These are phyloP conservation scores for Flaveria ramosissima DNA, from an alignment of 129 eudicot genomes.

Conservation along the genomic window DNA sequence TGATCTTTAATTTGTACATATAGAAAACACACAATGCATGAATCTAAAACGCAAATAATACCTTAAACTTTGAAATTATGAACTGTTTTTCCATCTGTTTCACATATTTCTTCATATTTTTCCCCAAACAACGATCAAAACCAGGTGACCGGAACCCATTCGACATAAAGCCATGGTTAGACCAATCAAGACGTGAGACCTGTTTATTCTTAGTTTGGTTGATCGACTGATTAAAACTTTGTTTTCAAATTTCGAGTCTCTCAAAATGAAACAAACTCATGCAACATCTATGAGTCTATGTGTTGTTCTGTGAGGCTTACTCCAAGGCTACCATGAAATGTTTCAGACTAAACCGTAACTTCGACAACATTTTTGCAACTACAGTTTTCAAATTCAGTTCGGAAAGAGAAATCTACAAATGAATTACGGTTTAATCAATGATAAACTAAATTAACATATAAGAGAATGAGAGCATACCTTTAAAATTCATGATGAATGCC, in stretches of 20 bases:
- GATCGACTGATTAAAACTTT: neutral
- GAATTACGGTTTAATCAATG: neutral
- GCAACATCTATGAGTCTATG: neutral
- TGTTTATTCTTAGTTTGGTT: neutral
- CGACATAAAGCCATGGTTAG: neutral
- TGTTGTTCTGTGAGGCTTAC: too few relatives aligned
- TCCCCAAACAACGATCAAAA: constrained; percentile 1
- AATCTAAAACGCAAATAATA: constrained; percentile 2
- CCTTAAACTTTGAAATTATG: neutral
- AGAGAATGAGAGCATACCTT: constrained; percentile 26
- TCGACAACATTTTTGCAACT: neutral
- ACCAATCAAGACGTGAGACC: neutral
- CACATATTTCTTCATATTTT: neutral
- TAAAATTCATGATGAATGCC: constrained; percentile 12
- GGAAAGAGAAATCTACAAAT: neutral
- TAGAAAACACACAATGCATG: constrained; percentile 12
- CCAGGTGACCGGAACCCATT: neutral
- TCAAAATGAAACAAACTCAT: neutral
- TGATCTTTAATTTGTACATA: constrained; percentile 27
- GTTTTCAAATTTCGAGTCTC: neutral
- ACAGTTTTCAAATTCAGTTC: neutral
- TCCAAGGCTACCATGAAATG: neutral
- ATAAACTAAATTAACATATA: neutral
- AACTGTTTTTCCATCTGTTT: neutral
- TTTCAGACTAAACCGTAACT: neutral